Evolutionary conservation across 1,139 yeast genomes (phyloP).

Genomic region (Chernovozyma sophiae-reginae): DNA sequence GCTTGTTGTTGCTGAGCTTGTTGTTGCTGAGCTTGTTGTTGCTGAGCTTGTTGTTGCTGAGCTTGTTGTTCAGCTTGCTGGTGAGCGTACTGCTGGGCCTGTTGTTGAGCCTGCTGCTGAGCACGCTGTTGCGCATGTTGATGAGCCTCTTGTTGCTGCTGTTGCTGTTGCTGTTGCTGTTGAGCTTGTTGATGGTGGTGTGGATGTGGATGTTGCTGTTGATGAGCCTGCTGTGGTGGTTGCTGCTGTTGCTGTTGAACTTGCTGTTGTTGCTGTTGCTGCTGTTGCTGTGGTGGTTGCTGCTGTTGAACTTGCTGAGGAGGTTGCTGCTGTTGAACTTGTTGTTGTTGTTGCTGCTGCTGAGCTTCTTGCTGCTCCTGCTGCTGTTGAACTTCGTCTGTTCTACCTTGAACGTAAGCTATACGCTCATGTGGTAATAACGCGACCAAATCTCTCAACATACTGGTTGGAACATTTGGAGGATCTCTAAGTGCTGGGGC

Average conservation of each 20-base stretch:
- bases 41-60: conserved; percentile 5
- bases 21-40: conserved; percentile 4
- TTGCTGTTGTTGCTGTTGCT: conserved; percentile 3
- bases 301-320: conserved; percentile 10
- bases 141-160: conserved; percentile 8
- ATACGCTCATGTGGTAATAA: conserved; percentile 40
- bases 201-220: conserved; percentile 5
- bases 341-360: conserved; percentile 10
- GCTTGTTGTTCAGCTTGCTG: conserved; percentile 6
- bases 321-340: conserved; percentile 9
- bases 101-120: conserved; percentile 4
- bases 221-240: conserved; percentile 9
- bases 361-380: conserved; percentile 10
- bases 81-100: conserved; percentile 5
- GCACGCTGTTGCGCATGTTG: conserved; percentile 1
- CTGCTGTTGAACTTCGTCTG: conserved; percentile 7
- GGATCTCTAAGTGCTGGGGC: conserved; percentile 44
- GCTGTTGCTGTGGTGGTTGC: conserved; percentile 12
- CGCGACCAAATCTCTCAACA: conserved; percentile 47
- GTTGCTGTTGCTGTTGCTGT: conserved; percentile 4
- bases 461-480: conserved; percentile 45
- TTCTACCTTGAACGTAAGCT: conserved; percentile 29
- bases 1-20: conserved; percentile 6
- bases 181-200: not conserved
- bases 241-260: conserved; percentile 10